Percentiles rank a stretch among this genome's conserved stretches.
Conservation (phyloP, 1,139 yeast genomes). For the Pneumocystis wakefieldiae region DNA sequence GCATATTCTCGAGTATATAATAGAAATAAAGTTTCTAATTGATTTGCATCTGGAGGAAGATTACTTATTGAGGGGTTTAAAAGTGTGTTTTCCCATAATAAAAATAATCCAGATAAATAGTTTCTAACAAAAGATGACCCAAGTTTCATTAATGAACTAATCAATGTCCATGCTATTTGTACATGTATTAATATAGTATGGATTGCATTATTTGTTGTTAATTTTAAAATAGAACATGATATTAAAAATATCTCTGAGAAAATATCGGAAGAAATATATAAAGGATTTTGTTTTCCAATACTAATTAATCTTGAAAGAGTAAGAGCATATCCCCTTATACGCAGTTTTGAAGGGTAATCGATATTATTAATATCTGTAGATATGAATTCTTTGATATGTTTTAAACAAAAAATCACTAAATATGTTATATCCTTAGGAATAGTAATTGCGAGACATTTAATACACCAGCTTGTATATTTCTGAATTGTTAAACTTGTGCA, state of each 20-base stretch:
- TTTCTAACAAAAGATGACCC: conserved; percentile 6
- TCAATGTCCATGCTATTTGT: conserved; percentile 1
- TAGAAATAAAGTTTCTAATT: background rate
- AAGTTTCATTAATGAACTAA: conserved; percentile 11
- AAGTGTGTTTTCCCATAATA: background rate
- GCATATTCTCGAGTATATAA: conserved; percentile 1
- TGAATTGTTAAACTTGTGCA: background rate
- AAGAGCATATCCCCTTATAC: background rate
- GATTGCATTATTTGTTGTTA: background rate
- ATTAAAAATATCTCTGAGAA: background rate
- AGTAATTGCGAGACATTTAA: background rate
- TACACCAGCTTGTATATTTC: background rate
- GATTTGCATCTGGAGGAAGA: background rate
- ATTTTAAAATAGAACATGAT: background rate
- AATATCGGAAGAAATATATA: background rate
- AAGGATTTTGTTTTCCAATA: background rate
- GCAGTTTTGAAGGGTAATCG: background rate
- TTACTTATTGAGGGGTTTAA: background rate
- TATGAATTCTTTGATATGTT: background rate
- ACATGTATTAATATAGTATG: background rate
- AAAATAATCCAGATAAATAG: background rate
- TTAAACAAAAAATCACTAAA: background rate
- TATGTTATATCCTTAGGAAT: background rate
- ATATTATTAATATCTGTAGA: background rate
- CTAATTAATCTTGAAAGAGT: background rate